A percentile compares a stretch with the other conserved stretches of the same genome.
Evolutionary conservation across 441 rosid genomes (phyloP).

Genomic region (Melastoma candidum): DNA sequence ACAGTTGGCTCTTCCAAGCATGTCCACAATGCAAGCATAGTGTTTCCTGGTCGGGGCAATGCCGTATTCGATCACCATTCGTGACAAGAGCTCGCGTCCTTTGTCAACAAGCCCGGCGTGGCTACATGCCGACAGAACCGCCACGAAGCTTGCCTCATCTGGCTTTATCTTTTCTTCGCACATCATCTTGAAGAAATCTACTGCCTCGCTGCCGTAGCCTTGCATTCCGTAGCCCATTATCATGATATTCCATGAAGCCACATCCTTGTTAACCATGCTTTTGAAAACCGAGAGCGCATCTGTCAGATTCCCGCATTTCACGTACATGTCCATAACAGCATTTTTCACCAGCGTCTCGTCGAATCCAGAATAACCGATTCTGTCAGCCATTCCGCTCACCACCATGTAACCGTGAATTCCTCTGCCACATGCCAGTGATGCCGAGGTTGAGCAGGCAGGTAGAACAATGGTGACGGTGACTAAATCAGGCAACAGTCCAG

Average conservation of each 20-base stretch:
- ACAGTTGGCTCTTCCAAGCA: conserved; percentile 55
- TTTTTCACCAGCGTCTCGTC: conserved; percentile 29
- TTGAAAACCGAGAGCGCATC: conserved; percentile 41
- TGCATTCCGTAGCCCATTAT: conserved; percentile 49
- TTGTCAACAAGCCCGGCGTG: conserved; percentile 42
- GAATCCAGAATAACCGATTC: conserved; percentile 11
- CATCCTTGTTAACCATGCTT: conserved; percentile 32
- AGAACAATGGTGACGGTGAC: conserved; percentile 43
- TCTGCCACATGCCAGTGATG: conserved; percentile 44
- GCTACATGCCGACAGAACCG: conserved; percentile 48
- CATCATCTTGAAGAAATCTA: conserved; percentile 38
- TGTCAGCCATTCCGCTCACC: conserved; percentile 27
- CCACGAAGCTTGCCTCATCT: conserved; percentile 44
- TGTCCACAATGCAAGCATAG: conserved; percentile 47
- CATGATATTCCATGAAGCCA: conserved; percentile 62
- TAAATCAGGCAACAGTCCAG: conserved; percentile 36
- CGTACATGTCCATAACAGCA: conserved; percentile 50
- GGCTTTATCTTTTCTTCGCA: conserved; percentile 27
- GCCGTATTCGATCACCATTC: conserved; percentile 36
- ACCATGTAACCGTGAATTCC: conserved; percentile 40
- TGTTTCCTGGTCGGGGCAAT: conserved; percentile 44
- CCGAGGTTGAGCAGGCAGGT: conserved; percentile 46
- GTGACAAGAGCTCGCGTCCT: conserved; percentile 28
- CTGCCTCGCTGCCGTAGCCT: conserved; percentile 40
- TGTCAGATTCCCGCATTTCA: conserved; percentile 49